Percentiles rank a stretch among this genome's conserved stretches.
phyloP scores from a whole-genome alignment of 2,329 filamentous ascomycete species.

The Thielaviopsis euricoi region DNA sequence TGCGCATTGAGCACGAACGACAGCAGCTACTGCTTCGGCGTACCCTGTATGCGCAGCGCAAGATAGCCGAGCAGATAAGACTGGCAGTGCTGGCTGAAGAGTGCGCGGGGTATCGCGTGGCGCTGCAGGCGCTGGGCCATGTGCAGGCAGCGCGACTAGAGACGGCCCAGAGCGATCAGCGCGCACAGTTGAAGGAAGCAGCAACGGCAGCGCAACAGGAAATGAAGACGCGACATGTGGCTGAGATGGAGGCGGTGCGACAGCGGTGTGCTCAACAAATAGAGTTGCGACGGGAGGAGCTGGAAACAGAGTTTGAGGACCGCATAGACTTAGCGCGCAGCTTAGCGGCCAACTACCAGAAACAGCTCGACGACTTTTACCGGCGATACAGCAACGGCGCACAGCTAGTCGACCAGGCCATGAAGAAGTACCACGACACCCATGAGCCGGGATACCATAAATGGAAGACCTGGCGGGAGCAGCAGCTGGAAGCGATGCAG shows the following conservation, averaged over 20 bases:
- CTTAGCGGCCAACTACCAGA: conserved; percentile 28
- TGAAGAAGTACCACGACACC: background rate
- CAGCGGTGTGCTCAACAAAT: conserved; percentile 18
- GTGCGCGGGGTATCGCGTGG: conserved; percentile 22
- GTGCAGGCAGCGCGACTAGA: conserved; percentile 24
- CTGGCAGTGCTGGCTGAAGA: conserved; percentile 20
- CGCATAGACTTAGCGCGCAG: conserved; percentile 25
- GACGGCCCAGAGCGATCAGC: conserved; percentile 23
- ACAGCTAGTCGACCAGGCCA: conserved; percentile 22
- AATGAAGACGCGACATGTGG: conserved; percentile 20
- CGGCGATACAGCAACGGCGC: background rate
- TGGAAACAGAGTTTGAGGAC: conserved; percentile 25
- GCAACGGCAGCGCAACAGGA: conserved; percentile 16
- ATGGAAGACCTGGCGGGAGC: conserved; percentile 26
- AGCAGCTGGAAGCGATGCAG: conserved; percentile 22
- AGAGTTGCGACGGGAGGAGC: conserved; percentile 18
- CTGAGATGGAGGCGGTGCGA: conserved; percentile 19
- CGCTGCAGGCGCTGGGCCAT: conserved; percentile 25
- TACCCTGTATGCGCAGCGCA: conserved; percentile 22
- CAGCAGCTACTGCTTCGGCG: conserved; percentile 25
- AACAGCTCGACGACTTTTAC: conserved; percentile 17
- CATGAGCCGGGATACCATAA: conserved; percentile 17
- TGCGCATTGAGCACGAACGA: conserved; percentile 22
- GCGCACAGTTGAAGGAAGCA: conserved; percentile 15
- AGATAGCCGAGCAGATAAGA: conserved; percentile 19